These are phyloP conservation scores for Davidsoniella eucalypti DNA, from an alignment of 2,329 filamentous ascomycete genomes.

Conservation along the genomic window DNA sequence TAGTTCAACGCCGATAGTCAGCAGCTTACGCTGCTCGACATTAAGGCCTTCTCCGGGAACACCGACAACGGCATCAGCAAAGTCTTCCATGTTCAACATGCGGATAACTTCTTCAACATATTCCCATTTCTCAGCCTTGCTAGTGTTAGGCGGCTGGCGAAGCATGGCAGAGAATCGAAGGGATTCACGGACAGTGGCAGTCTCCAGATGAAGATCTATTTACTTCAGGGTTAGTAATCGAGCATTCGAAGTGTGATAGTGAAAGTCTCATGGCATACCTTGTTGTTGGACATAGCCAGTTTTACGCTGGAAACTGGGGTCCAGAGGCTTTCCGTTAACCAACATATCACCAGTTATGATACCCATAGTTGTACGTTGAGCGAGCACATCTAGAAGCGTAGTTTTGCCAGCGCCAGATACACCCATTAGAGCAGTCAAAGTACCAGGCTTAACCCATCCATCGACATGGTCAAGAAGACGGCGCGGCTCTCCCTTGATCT, in stretches of 20 bases:
- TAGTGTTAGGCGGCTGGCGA: slow-evolving; percentile 36
- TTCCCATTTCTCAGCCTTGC: slow-evolving; percentile 38
- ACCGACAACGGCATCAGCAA: slow-evolving; percentile 49
- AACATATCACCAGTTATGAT: slow-evolving; percentile 74
- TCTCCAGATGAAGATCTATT: slow-evolving; percentile 37
- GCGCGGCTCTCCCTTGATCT: slow-evolving; percentile 59
- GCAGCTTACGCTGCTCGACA: slow-evolving; percentile 43
- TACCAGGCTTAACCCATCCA: slow-evolving; percentile 88
- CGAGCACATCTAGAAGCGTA: slow-evolving; percentile 72
- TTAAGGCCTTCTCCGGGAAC: slow-evolving; percentile 44
- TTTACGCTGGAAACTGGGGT: slow-evolving; percentile 76
- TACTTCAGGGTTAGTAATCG: neutral
- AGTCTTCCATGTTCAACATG: slow-evolving; percentile 51
- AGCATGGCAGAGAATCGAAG: slow-evolving; percentile 40
- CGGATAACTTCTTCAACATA: slow-evolving; percentile 50
- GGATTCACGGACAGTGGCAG: slow-evolving; percentile 37
- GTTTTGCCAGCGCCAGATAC: slow-evolving; percentile 91
- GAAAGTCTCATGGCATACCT: slow-evolving; percentile 20
- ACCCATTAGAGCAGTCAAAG: slow-evolving; percentile 78
- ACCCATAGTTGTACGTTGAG: slow-evolving; percentile 75
- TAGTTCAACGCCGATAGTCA: slow-evolving; percentile 45
- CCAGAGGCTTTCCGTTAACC: slow-evolving; percentile 47
- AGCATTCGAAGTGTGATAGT: slow-evolving; percentile 1
- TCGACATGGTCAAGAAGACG: slow-evolving; percentile 73
- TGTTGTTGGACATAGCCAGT: slow-evolving; percentile 72